Base-by-base conservation (phyloP, 78 protist species). In the Dictyostelium discoideum region DNA sequence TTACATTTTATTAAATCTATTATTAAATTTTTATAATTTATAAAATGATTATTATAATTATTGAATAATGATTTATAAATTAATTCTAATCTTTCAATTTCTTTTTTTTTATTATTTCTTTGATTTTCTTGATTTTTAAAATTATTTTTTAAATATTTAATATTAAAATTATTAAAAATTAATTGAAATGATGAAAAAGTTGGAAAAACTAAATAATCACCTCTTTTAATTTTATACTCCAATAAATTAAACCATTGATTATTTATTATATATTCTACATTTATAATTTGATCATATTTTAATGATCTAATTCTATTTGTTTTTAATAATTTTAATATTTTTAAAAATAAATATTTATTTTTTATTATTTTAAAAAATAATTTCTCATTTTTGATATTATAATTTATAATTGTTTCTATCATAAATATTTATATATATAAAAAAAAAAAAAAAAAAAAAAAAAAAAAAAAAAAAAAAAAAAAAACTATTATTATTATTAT, bases 341-440 rank as follows among this genome's bases (percentile, higher is more conserved):
- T 67, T 67, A 67, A 67, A 67, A 67, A 67, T 24, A 67, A 24
- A 67, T n/a, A 67, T 67, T 67, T 67, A 67, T 67, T 67, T 67
- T n/a, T 67, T 67, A 67, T 24, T 9, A 67, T 67, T 67, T 67
- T 67, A 67, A 67, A 67, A 67, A 67, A 67, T 67, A 67, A 67
- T 24, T 24, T 67, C 8, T 67, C 76, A 67, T 67, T 67, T 24
- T 67, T 67, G 1, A 67, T 24, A 54, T 54, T 54, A 54, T 16
- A 54, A 54, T 54, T 54, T 54, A 14, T 16, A 54, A 54, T 54
- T 54, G 16, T 54, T 54, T 54, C 65, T 54, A 54, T 54, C 65
- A 54, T 54, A 16, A 16, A 54, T 14, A 5, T 20, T 0, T 60
- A 60, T 60, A 20, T 14, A 20, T 60, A 60, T 14, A 6, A 2